Conservation (phyloP, 1,284 basidiomycete species). For the Ganoderma resinaceum region DNA sequence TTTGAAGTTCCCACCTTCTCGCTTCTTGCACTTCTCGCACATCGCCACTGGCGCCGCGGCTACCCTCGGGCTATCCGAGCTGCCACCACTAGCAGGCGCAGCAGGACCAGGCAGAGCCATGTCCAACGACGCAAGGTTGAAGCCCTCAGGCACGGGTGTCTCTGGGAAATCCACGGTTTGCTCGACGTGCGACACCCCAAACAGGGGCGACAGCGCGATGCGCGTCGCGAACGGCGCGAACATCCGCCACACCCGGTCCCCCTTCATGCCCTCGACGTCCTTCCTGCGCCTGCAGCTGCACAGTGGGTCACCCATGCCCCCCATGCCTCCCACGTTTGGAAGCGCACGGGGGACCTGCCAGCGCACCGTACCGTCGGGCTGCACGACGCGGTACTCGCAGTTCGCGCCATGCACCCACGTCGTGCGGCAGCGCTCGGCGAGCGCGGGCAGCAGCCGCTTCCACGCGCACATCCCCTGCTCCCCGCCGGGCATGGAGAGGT, state of each 20-base stretch:
- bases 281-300: constrained; percentile 58
- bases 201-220: constrained; percentile 54
- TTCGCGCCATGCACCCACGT: constrained; percentile 52
- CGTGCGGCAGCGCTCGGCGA: constrained; percentile 58
- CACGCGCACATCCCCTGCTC: constrained; percentile 46
- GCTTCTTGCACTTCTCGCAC: not conserved
- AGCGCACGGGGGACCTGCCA: too few relatives aligned
- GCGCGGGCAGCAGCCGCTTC: constrained; percentile 53
- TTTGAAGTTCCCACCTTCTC: not conserved
- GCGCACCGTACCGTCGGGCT: too few relatives aligned
- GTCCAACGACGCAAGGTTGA: too few relatives aligned
- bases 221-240: constrained; percentile 51
- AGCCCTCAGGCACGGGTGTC: not conserved
- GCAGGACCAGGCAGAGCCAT: too few relatives aligned
- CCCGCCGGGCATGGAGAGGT: too few relatives aligned
- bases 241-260: constrained; percentile 39
- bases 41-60: not conserved
- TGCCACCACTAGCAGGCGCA: not conserved
- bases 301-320: constrained; percentile 42
- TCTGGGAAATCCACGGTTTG: constrained; percentile 34
- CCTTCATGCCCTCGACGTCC: constrained; percentile 42
- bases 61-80: not conserved
- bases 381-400: constrained; percentile 50
- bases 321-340: too few relatives aligned
- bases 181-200: constrained; percentile 54